These are phyloP conservation scores for Sphaerobolus stellatus DNA, from an alignment of 1,284 basidiomycete genomes.

Conservation along the genomic window DNA sequence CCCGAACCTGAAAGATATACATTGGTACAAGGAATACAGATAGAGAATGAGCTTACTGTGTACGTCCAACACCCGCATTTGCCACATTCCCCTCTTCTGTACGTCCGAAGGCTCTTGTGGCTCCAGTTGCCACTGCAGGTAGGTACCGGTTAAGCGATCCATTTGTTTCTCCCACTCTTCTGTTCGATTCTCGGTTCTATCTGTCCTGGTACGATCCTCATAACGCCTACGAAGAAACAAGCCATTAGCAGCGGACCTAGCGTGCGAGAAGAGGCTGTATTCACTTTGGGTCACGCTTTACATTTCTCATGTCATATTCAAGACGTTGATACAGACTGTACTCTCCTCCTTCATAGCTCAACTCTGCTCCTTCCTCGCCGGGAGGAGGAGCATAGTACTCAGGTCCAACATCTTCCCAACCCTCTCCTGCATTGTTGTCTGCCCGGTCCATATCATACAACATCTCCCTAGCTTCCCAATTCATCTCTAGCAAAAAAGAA, in stretches of 20 bases:
- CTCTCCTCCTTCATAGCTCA: slow-evolving; percentile 3
- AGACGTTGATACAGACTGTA: not conserved
- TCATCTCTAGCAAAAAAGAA: not conserved
- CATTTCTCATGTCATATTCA: not conserved
- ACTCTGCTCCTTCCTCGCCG: slow-evolving; percentile 1
- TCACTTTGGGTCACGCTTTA: not conserved
- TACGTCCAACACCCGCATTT: no score
- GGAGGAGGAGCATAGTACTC: not conserved
- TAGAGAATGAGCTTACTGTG: no score
- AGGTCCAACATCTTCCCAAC: not conserved
- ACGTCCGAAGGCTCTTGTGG: no score
- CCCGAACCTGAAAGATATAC: no score
- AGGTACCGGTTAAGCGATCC: not conserved
- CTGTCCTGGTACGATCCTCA: not conserved
- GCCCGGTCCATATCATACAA: not conserved
- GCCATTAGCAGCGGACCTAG: not conserved
- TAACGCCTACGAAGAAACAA: not conserved
- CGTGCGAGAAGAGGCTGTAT: not conserved
- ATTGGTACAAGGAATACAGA: no score
- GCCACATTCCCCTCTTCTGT: no score
- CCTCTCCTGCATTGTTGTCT: not conserved
- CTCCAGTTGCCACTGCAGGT: not conserved
- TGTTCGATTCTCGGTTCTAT: not conserved
- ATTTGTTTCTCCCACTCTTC: not conserved
- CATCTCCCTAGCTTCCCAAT: not conserved